Evolutionary conservation across 2,329 filamentous ascomycete species (phyloP).

Genomic region (Trichoderma koningiopsis): DNA sequence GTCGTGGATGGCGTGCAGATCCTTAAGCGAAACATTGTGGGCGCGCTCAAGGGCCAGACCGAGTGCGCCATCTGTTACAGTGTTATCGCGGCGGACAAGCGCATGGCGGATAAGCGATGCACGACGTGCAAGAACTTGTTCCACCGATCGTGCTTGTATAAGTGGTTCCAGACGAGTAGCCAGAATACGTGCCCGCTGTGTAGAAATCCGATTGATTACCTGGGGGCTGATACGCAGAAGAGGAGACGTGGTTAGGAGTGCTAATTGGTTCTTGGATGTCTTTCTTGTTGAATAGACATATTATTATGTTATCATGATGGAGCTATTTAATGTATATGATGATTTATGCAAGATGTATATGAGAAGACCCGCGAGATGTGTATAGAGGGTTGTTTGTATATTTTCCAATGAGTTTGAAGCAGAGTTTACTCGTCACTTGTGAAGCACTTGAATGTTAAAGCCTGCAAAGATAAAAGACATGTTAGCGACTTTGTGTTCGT

Average conservation of each 20-base stretch:
- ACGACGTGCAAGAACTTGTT: conserved; percentile 92
- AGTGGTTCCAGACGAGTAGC: conserved; percentile 95
- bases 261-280: neutral
- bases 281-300: neutral
- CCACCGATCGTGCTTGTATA: conserved; percentile 86
- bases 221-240: conserved; percentile 46
- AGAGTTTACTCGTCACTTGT: neutral
- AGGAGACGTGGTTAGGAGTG: conserved; percentile 37
- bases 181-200: conserved; percentile 91
- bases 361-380: neutral
- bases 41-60: conserved; percentile 85
- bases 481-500: neutral
- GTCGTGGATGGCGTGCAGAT: conserved; percentile 84
- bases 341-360: conserved; percentile 5
- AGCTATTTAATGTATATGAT: conserved; percentile 16
- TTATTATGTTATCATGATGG: neutral
- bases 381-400: neutral
- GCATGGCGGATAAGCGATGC: conserved; percentile 89
- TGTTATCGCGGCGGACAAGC: conserved; percentile 85
- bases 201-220: conserved; percentile 77
- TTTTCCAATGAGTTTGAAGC: neutral
- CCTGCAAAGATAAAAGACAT: conserved; percentile 25
- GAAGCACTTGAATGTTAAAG: conserved; percentile 31
- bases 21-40: conserved; percentile 84
- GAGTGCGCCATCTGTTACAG: conserved; percentile 98